Conservation (phyloP, 805 yeast genomes). For the Monosporozyma aquatica region DNA sequence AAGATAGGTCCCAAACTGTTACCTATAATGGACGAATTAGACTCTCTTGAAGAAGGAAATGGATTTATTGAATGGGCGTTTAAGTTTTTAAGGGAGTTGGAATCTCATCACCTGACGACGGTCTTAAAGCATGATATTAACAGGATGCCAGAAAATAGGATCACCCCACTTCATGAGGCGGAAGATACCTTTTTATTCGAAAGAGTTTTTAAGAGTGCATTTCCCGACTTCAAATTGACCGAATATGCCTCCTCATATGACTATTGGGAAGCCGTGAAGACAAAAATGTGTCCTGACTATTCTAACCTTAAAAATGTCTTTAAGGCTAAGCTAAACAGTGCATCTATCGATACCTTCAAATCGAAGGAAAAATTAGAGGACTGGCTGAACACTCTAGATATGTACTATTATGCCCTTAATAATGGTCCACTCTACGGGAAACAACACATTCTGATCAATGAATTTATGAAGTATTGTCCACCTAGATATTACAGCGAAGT, state of each 20-base stretch:
- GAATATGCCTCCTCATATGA: neutral
- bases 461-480: neutral
- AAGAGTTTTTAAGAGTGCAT: neutral
- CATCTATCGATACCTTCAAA: neutral
- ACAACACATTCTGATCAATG: neutral
- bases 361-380: neutral
- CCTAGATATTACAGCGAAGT: neutral
- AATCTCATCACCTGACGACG: neutral
- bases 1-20: neutral
- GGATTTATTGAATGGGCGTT: neutral
- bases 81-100: neutral
- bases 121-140: neutral
- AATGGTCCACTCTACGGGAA: neutral
- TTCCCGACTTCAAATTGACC: neutral
- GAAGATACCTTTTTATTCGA: neutral
- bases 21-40: neutral
- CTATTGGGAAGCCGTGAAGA: neutral
- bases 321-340: neutral
- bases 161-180: neutral
- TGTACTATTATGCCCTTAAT: neutral
- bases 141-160: neutral
- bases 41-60: neutral
- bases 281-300: neutral
- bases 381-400: neutral
- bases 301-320: neutral